Evolutionary conservation across 2,329 filamentous ascomycete species (phyloP).

Genomic region (Ustulina deusta): DNA sequence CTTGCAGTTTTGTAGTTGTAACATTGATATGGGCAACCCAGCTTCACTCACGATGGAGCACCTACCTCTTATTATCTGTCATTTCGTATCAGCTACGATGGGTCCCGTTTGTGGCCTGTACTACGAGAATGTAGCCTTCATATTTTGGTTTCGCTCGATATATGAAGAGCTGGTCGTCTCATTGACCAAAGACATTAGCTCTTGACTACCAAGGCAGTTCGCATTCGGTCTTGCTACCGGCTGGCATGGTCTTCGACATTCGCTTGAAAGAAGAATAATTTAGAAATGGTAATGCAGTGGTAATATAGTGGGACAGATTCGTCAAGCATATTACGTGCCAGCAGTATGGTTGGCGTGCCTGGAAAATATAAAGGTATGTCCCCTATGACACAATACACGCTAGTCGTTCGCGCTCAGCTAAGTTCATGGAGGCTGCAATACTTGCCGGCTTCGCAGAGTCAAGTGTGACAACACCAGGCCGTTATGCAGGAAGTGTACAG

Average conservation of each 20-base stretch:
- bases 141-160: constrained; percentile 9
- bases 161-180: constrained; percentile 30
- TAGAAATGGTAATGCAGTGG: constrained; percentile 13
- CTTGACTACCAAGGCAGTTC: constrained; percentile 19
- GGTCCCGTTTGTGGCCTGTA: constrained; percentile 21
- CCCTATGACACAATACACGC: constrained; percentile 2
- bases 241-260: background rate
- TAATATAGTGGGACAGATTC: constrained; percentile 17
- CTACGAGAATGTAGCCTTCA: constrained; percentile 22
- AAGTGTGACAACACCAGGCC: constrained; percentile 71
- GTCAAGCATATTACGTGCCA: constrained; percentile 4
- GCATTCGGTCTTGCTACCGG: background rate
- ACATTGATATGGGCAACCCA: constrained; percentile 28
- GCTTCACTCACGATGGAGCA: constrained; percentile 33
- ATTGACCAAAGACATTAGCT: background rate
- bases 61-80: constrained; percentile 22
- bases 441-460: constrained; percentile 61
- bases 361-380: constrained; percentile 68
- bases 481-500: constrained; percentile 69
- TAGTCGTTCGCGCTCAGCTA: constrained; percentile 22
- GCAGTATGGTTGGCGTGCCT: constrained; percentile 69
- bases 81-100: constrained; percentile 30
- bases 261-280: background rate
- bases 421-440: constrained; percentile 62
- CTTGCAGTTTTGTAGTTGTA: constrained; percentile 26